These are phyloP conservation scores for Phytophthora nicotianae DNA, from an alignment of 352 stramenopile genomes.

Conservation along the genomic window DNA sequence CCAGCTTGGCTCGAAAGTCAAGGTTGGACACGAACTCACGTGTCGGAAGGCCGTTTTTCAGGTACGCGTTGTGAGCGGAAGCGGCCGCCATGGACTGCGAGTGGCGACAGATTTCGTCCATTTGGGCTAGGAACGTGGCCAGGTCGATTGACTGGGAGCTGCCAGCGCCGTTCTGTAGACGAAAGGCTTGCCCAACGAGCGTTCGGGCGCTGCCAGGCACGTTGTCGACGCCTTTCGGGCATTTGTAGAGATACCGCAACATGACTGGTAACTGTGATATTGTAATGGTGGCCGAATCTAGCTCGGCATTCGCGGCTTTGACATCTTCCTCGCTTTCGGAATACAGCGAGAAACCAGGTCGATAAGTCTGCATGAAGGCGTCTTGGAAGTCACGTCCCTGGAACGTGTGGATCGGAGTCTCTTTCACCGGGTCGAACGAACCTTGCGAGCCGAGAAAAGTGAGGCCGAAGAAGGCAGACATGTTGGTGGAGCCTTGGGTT, in stretches of 20 bases:
- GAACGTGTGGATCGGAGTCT: conserved; percentile 65
- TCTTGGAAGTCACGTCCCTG: conserved; percentile 56
- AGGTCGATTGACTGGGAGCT: conserved; percentile 13
- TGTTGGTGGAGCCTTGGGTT: neutral
- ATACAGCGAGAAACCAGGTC: conserved; percentile 54
- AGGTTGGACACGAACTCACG: conserved; percentile 68
- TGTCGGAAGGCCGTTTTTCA: conserved; percentile 37
- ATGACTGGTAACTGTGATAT: conserved; percentile 45
- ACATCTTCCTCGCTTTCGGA: conserved; percentile 67
- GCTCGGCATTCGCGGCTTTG: conserved; percentile 29
- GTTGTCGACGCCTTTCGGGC: conserved; percentile 58
- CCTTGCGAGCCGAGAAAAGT: conserved; percentile 62
- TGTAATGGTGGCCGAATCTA: conserved; percentile 41
- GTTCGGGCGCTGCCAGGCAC: conserved; percentile 33
- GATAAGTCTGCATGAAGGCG: conserved; percentile 62
- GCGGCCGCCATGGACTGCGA: conserved; percentile 42
- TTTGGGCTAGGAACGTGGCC: conserved; percentile 37
- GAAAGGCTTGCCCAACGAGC: conserved; percentile 33
- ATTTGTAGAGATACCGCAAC: conserved; percentile 66
- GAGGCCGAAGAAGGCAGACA: conserved; percentile 59
- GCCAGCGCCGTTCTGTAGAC: conserved; percentile 10
- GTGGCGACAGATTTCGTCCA: conserved; percentile 36
- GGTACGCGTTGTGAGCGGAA: conserved; percentile 38
- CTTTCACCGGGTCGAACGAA: conserved; percentile 57
- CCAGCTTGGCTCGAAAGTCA: conserved; percentile 51